Evolutionary conservation across 2,329 filamentous ascomycete species (phyloP).

Genomic region (Colletotrichum phormii): DNA sequence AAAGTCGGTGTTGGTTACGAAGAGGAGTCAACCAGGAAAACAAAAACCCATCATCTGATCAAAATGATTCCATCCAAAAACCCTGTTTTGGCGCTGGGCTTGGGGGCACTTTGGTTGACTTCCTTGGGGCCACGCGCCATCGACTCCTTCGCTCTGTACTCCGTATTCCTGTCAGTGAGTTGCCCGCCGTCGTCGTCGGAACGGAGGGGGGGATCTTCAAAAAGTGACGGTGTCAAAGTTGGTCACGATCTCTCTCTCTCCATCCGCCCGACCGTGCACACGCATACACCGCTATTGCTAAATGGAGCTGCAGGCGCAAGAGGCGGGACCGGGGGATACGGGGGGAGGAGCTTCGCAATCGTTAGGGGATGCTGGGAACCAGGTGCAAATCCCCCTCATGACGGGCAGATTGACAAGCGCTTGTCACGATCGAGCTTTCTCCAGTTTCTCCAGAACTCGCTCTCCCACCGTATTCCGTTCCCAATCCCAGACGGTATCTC

Average conservation of each 20-base stretch:
- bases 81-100: slow-evolving; percentile 27
- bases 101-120: slow-evolving; percentile 14
- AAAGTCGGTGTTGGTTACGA: slow-evolving; percentile 16
- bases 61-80: slow-evolving; percentile 29
- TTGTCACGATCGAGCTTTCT: slow-evolving; percentile 25
- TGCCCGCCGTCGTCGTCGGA: slow-evolving; percentile 6
- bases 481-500: not conserved
- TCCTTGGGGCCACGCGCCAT: slow-evolving; percentile 6
- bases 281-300: slow-evolving; percentile 9
- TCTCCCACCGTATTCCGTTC: not conserved
- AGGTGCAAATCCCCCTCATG: slow-evolving; percentile 13
- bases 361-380: slow-evolving; percentile 16
- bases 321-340: not conserved
- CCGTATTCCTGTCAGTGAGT: not conserved
- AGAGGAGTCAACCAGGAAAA: not conserved
- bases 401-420: slow-evolving; percentile 8
- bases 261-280: slow-evolving; percentile 12
- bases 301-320: slow-evolving; percentile 12
- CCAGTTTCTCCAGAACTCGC: slow-evolving; percentile 17
- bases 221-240: not conserved
- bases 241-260: slow-evolving; percentile 9
- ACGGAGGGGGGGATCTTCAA: not conserved
- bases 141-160: not conserved
- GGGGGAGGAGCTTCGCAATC: not conserved
- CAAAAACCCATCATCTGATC: slow-evolving; percentile 32